Evolutionary conservation across 2,329 filamentous ascomycete species (phyloP).

Genomic region (Ophiostoma sp.): DNA sequence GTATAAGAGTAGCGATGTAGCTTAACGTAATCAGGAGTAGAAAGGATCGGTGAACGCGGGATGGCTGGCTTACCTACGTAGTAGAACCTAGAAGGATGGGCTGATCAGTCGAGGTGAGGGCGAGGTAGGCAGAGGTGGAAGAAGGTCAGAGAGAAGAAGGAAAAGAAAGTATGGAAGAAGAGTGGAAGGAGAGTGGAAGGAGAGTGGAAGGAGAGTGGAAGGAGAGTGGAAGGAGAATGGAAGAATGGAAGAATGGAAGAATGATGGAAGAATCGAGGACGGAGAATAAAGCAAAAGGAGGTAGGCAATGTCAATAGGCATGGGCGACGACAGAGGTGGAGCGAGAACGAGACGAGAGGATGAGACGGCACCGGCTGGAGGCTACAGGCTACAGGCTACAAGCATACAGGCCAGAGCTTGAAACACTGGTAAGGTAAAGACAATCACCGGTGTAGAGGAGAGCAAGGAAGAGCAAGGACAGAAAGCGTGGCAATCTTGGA

Average conservation of each 20-base stretch:
- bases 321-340: not conserved
- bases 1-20: not conserved
- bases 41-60: not conserved
- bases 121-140: not conserved
- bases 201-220: not conserved
- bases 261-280: not conserved
- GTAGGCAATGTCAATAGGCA: too few species aligned
- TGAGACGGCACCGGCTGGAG: not conserved
- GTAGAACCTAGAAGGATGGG: not conserved
- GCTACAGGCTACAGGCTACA: not conserved
- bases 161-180: not conserved
- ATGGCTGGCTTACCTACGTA: constrained; percentile 2
- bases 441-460: not conserved
- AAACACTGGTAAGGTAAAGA: not conserved
- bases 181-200: too few species aligned
- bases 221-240: not conserved
- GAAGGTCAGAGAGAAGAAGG: not conserved
- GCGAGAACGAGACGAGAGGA: constrained; percentile 7
- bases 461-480: not conserved
- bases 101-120: not conserved
- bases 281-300: not conserved
- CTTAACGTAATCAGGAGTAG: not conserved
- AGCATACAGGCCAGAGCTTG: not conserved
- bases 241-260: not conserved
- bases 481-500: not conserved